Base-by-base conservation (phyloP, 257 asterid species). In the Capsicum pubescens region DNA sequence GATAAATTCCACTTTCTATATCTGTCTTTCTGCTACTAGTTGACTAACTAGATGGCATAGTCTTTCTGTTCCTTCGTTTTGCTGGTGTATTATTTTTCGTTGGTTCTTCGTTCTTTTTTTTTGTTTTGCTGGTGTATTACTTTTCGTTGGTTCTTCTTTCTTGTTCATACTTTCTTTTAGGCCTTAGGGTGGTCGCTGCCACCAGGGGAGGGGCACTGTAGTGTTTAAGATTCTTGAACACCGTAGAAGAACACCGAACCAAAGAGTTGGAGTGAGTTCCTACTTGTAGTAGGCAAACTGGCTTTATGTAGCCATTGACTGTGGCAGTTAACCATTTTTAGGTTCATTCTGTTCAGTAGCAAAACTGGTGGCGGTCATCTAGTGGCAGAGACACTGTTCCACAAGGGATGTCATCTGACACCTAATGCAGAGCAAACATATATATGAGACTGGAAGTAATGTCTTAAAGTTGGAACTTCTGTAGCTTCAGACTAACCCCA, bases 1-100 rank as follows among this genome's bases (percentile, higher is more conserved):
- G 80, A 60, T 74, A 50, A 74, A 74, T 72, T 72, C 60, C 59
- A 72, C 80, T 50, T 48, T 48, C 80, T 50, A 11, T 19, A 48
- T 21, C 19, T 74, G 12, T 50, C 21, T 19, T 50, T 76, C 61
- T 52, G 63, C 63, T 52, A 76, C 14, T 52, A 76, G 81, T 76
- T 54, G 58, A 26, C 81, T 13, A 76, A 36, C 63, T 76, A 52
- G 46, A 26, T 76, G 64, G 15, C 21, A 26, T 8, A 26, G 48
- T 52, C 14, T 26, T 26, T 76, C 15, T 54, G 48, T 16, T 52
- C 63, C 63, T 12, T 52, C 9, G 21, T 54, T 76, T 54, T 76
- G 21, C 81, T 14, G 48, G 14, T 7, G 81, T 76, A 26, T 14
- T 14, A 52, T 21, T 26, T 52, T 7, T 70, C 0, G 5, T 26